phyloP scores from a whole-genome alignment of 129 eudicot species.

The Flaveria trinervia region DNA sequence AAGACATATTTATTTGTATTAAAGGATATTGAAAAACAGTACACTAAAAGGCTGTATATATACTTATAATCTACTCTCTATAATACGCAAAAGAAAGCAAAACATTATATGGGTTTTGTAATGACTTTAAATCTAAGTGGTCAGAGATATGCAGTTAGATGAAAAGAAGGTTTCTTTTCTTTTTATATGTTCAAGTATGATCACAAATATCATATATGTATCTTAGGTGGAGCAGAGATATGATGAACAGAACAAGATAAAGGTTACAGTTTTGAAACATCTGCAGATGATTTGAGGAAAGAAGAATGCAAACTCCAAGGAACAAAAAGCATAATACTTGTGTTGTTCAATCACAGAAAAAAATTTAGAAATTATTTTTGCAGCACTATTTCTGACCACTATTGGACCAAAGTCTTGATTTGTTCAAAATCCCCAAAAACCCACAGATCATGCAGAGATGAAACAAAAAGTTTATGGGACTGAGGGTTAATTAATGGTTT shows the following conservation, averaged over 20 bases:
- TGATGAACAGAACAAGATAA: constrained; percentile 27
- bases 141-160: constrained; percentile 15
- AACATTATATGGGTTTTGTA: constrained; percentile 15
- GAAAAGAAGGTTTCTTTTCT: constrained; percentile 28
- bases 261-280: constrained; percentile 41
- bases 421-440: constrained; percentile 63
- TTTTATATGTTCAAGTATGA: constrained; percentile 15
- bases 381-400: constrained; percentile 47
- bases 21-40: constrained; percentile 15
- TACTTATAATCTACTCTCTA: constrained; percentile 25
- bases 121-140: constrained; percentile 28
- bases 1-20: neutral
- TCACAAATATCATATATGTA: constrained; percentile 16
- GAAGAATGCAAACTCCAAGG: constrained; percentile 76
- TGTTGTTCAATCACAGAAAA: constrained; percentile 81
- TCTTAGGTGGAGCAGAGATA: constrained; percentile 30
- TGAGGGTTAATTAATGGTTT: constrained; percentile 23
- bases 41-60: constrained; percentile 11
- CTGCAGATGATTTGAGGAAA: constrained; percentile 41
- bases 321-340: constrained; percentile 74
- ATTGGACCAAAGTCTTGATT: constrained; percentile 59
- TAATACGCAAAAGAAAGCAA: constrained; percentile 27
- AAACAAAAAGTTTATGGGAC: constrained; percentile 28
- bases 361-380: constrained; percentile 37
- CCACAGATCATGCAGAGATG: constrained; percentile 40